Conservation (phyloP, 202 grass and related monocot genomes). For the Bolboschoenoplectus hybrid region DNA sequence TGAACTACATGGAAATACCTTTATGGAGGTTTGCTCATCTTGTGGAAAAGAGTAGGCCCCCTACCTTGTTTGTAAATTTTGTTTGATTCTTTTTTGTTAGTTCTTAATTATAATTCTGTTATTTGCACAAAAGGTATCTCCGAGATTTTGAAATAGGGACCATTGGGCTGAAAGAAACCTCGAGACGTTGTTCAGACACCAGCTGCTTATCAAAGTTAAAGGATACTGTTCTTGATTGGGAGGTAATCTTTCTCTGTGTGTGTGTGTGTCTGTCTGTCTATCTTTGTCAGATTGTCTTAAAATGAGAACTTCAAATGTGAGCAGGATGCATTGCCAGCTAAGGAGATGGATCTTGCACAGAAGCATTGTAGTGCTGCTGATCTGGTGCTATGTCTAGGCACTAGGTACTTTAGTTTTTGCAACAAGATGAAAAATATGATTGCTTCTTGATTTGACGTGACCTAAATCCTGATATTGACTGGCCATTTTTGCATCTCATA, state of each 20-base stretch:
- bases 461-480: conserved; percentile 5
- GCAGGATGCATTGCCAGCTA: conserved; percentile 88
- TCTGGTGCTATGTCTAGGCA: conserved; percentile 91
- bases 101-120: conserved; percentile 35
- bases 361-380: conserved; percentile 84
- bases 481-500: conserved; percentile 33
- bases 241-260: conserved; percentile 51
- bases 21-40: conserved; percentile 80
- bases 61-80: conserved; percentile 34
- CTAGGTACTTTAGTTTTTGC: conserved; percentile 64
- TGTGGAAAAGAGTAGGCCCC: conserved; percentile 82
- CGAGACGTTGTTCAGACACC: conserved; percentile 73
- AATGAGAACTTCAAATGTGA: conserved; percentile 36
- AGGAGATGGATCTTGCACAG: conserved; percentile 81
- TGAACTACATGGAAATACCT: conserved; percentile 95
- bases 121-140: conserved; percentile 63
- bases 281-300: conserved; percentile 18
- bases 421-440: conserved; percentile 25
- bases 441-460: conserved; percentile 33
- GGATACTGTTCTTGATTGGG: conserved; percentile 98
- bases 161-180: conserved; percentile 90
- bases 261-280: conserved; percentile 28
- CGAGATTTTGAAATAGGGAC: conserved; percentile 99
- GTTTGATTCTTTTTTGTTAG: conserved; percentile 12
- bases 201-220: conserved; percentile 77